phyloP scores from a whole-genome alignment of 176 grass and related monocot species.

The Puya raimondii region DNA sequence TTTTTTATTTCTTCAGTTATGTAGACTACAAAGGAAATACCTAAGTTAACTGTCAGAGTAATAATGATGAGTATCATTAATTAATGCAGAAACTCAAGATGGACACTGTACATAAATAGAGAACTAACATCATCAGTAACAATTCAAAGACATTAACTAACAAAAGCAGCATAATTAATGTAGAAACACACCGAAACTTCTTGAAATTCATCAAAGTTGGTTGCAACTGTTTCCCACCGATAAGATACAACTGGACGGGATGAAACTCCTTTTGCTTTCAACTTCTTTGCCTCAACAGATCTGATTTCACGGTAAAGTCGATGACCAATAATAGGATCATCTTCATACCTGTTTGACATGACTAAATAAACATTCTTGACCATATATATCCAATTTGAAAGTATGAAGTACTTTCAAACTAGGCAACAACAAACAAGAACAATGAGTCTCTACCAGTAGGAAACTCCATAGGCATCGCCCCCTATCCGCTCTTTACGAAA shows the following conservation, averaged over 20 bases:
- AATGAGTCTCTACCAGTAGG: conserved; percentile 63
- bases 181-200: conserved; percentile 66
- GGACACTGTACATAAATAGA: background rate
- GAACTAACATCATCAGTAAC: background rate
- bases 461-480: conserved; percentile 83
- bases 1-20: background rate
- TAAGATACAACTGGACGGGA: conserved; percentile 42
- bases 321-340: conserved; percentile 79
- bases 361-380: conserved; percentile 19
- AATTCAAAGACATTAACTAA: background rate
- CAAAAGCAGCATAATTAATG: conserved; percentile 2
- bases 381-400: background rate
- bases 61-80: background rate
- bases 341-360: conserved; percentile 60
- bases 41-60: background rate
- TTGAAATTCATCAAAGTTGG: conserved; percentile 82
- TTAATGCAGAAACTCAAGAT: background rate
- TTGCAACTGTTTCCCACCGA: conserved; percentile 82
- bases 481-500: conserved; percentile 84
- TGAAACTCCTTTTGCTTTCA: conserved; percentile 44
- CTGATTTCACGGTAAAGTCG: conserved; percentile 90
- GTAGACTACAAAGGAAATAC: background rate
- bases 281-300: conserved; percentile 51
- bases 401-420: conserved; percentile 4
- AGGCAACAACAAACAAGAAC: conserved; percentile 12